Conservation (phyloP, 2,329 filamentous ascomycete species). For the Verticillium tricorpus region DNA sequence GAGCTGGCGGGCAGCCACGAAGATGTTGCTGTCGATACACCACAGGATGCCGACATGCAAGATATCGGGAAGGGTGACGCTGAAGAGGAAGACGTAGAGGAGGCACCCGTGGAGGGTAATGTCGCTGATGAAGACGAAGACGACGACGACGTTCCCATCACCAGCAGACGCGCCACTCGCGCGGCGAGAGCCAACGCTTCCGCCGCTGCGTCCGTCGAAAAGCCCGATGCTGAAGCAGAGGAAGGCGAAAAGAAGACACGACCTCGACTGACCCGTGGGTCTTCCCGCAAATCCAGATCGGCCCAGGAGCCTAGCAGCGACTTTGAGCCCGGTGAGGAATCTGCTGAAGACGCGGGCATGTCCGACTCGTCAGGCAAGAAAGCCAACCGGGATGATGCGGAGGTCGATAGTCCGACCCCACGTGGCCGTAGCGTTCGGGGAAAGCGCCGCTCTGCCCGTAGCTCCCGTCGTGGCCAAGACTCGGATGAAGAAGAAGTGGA, state of each 20-base stretch:
- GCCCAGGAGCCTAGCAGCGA: slow-evolving; percentile 54
- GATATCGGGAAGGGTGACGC: slow-evolving; percentile 15
- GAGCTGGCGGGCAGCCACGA: slow-evolving; percentile 32
- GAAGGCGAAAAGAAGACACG: slow-evolving; percentile 19
- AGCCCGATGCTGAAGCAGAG: slow-evolving; percentile 17
- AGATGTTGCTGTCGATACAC: slow-evolving; percentile 31
- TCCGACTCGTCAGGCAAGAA: slow-evolving; percentile 33
- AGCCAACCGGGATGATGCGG: slow-evolving; percentile 34
- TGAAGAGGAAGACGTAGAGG: slow-evolving; percentile 22
- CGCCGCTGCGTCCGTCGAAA: slow-evolving; percentile 22
- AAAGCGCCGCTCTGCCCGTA: slow-evolving; percentile 38
- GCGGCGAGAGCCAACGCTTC: slow-evolving; percentile 26
- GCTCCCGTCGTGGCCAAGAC: slow-evolving; percentile 42
- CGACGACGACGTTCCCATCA: slow-evolving; percentile 44
- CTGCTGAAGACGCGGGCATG: slow-evolving; percentile 44
- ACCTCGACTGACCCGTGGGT: slow-evolving; percentile 44
- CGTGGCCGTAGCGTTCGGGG: slow-evolving; percentile 39
- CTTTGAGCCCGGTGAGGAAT: slow-evolving; percentile 57
- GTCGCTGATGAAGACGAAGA: slow-evolving; percentile 34
- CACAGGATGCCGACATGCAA: slow-evolving; percentile 20
- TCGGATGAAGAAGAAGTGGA: slow-evolving; percentile 55
- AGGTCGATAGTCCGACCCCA: slow-evolving; percentile 43
- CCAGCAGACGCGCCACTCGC: slow-evolving; percentile 36
- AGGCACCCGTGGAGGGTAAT: slow-evolving; percentile 25
- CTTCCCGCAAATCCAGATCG: slow-evolving; percentile 40